Evolutionary conservation across 345 rosid species (phyloP).

Genomic region (Syzygium jambos): DNA sequence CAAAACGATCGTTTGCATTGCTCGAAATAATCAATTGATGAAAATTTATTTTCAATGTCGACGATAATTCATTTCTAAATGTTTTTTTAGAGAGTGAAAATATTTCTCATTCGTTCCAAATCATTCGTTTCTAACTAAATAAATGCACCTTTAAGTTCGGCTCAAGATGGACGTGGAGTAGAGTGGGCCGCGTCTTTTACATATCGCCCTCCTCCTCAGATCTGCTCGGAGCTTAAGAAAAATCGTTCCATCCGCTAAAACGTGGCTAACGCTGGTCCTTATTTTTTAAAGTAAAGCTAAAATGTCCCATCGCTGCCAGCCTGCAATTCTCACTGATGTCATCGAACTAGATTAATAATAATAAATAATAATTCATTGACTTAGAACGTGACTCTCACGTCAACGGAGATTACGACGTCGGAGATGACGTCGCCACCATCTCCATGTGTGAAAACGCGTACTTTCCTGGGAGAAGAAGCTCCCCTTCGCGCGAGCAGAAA

Average conservation of each 20-base stretch:
- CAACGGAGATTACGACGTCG: background rate
- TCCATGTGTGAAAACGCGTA: background rate
- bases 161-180: no score
- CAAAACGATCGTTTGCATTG: fast-evolving
- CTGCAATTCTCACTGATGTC: background rate
- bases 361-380: background rate
- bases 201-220: no score
- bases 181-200: no score
- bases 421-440: background rate
- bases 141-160: no score
- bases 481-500: background rate
- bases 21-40: no score
- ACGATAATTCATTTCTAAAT: background rate
- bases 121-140: fast-evolving
- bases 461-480: background rate
- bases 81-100: background rate
- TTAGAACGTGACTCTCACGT: background rate
- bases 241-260: background rate
- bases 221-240: no score
- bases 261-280: no score
- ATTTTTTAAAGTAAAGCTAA: background rate
- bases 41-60: no score
- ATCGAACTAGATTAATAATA: background rate
- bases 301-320: background rate
- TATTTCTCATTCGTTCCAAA: no score